These are phyloP conservation scores for Vitis hybrid DNA, from an alignment of 177 flowering plant genomes.

Conservation along the genomic window DNA sequence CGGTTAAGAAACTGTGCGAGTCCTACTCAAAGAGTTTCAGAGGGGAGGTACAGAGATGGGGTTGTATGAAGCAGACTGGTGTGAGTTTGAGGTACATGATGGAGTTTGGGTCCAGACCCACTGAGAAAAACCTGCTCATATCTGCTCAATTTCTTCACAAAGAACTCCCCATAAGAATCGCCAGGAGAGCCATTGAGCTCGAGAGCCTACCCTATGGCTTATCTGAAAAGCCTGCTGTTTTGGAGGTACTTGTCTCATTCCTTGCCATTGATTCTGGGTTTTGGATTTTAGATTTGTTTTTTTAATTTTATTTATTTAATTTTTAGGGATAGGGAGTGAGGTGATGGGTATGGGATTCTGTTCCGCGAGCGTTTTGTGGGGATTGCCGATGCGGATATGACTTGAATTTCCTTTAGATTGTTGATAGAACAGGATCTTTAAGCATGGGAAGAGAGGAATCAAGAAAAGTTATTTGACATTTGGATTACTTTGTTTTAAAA, in stretches of 20 bases:
- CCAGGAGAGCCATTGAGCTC: slow-evolving; percentile 77
- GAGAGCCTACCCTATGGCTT: slow-evolving; percentile 78
- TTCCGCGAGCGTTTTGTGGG: neutral
- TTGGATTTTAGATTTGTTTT: neutral
- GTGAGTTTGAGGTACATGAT: slow-evolving; percentile 88
- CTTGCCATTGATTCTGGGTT: neutral
- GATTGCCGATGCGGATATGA: neutral
- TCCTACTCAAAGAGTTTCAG: slow-evolving; percentile 54
- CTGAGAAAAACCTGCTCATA: slow-evolving; percentile 50
- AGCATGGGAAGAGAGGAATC: neutral
- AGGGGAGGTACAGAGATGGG: slow-evolving; percentile 79
- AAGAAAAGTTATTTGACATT: neutral
- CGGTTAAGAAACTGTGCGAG: slow-evolving; percentile 54
- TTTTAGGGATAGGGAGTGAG: neutral
- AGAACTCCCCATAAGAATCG: slow-evolving; percentile 87
- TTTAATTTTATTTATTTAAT: neutral
- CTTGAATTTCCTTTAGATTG: neutral
- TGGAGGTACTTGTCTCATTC: slow-evolving; percentile 48
- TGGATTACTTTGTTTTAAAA: neutral
- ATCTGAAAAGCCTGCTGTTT: slow-evolving; percentile 74
- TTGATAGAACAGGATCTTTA: neutral
- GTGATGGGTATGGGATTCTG: neutral
- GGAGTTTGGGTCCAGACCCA: slow-evolving; percentile 82
- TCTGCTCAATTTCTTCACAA: slow-evolving; percentile 94
- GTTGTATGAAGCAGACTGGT: slow-evolving; percentile 79